Conservation (phyloP, 2,329 filamentous ascomycete genomes). For the Bipolaris cookei region DNA sequence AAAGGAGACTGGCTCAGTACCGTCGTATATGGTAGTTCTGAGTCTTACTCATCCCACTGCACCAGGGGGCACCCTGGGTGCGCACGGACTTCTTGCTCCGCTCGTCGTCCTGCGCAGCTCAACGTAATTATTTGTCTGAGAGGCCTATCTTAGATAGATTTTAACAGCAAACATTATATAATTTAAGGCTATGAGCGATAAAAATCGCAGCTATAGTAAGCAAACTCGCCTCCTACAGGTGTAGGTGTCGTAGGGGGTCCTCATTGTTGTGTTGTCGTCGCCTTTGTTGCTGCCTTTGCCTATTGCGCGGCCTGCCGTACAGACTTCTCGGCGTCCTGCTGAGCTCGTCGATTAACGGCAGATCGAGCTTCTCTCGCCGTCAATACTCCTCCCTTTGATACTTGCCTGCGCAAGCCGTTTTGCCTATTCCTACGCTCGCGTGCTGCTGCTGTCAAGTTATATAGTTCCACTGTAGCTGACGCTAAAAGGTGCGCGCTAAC, state of each 20-base stretch:
- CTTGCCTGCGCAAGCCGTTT: too few relatives aligned
- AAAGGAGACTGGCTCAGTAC: slow-evolving; percentile 1
- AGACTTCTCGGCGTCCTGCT: neutral
- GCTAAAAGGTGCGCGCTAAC: too few relatives aligned
- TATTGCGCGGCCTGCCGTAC: neutral
- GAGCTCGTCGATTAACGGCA: neutral
- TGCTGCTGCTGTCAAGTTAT: too few relatives aligned
- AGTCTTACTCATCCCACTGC: too few relatives aligned
- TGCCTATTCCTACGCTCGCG: too few relatives aligned
- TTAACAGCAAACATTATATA: neutral
- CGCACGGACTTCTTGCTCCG: neutral
- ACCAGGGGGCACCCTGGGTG: neutral
- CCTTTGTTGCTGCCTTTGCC: neutral
- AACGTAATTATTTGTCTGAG: neutral
- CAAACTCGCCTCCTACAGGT: neutral
- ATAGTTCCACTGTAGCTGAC: too few relatives aligned
- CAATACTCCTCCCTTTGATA: too few relatives aligned
- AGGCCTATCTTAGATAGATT: neutral
- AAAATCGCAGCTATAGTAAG: neutral
- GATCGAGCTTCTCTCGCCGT: too few relatives aligned
- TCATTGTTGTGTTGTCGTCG: neutral
- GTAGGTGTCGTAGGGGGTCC: neutral
- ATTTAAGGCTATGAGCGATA: neutral
- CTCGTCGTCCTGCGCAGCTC: neutral
- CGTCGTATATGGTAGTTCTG: slow-evolving; percentile 6